Evolutionary conservation across 768 basidiomycete species (phyloP), one percentile per base, ranked within the genome.

Genomic region (Rossbeevera mucosa): DNA sequence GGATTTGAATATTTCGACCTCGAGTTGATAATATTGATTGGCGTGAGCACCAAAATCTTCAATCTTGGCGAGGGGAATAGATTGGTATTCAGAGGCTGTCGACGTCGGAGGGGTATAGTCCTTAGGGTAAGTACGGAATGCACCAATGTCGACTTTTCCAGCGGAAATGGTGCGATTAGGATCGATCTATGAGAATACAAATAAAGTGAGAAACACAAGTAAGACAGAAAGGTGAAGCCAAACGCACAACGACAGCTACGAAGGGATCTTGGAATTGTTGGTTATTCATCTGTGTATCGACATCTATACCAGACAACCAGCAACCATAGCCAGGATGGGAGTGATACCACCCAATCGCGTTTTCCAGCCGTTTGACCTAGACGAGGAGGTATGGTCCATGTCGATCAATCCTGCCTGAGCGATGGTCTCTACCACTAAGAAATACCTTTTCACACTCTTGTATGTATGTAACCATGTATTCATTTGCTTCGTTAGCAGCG

Each of bases 1-100:
- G 22, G 86, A 90, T 70, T 96, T 97, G 82, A 96, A 99, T 48
- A 97, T 87, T 65, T 94, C 86, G 16, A 99, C 88, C 28, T 95
- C 94, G 13, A 99, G 78, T 21, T 82, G 88, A 67, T 99, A 99
- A 68, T 99, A 99, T 55, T 91, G 86, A 63, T 91, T 90, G 29
- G 95, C 94, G 63, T 99, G 96, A 4, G 97, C 96, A 68, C 96
- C 96, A 64, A 99, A 99, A 68, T 99, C 96, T 70, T 98, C 96
- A 53, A 99, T 94, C 76, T 99, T 99, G 75, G 80, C 84, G 33
- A 96, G 79, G 0, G 96, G 96, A 61, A 98, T 97, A 44, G 90
- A 93, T 68, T 99, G 95, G 63, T 97, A 97, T 68, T 94, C 89
- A 22, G 89, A 88, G 2, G 85, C 69, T 2, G 80, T 72, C 1